A percentile compares a stretch with the other conserved stretches of the same genome.
Conservation (phyloP, 495 filamentous ascomycete genomes). For the Penicillium macrosclerotiorum region DNA sequence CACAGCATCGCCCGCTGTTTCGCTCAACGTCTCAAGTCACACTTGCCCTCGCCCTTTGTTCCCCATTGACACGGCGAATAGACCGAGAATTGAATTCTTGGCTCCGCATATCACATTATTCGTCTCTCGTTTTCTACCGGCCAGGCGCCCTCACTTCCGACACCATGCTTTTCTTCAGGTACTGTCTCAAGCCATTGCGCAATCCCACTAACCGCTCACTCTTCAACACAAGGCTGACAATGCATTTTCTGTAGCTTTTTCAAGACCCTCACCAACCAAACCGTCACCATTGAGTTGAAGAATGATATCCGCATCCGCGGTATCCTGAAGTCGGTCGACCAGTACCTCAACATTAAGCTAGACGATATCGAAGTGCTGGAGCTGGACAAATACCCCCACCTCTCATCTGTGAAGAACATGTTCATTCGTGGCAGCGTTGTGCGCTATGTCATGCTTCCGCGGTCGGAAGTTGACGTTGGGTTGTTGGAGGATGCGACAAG, state of each 20-base stretch:
- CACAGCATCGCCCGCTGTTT: background rate
- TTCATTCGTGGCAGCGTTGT: conserved; percentile 97
- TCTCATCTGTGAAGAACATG: conserved; percentile 95
- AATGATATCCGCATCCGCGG: conserved; percentile 97
- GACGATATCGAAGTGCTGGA: conserved; percentile 91
- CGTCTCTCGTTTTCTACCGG: background rate
- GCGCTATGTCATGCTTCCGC: conserved; percentile 89
- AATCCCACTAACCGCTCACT: background rate
- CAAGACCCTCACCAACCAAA: conserved; percentile 97
- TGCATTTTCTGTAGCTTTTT: conserved; percentile 69
- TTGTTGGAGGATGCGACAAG: conserved; percentile 94
- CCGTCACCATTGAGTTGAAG: conserved; percentile 96
- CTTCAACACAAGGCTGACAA: too few species aligned
- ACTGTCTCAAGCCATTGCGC: conserved; percentile 6
- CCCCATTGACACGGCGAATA: background rate
- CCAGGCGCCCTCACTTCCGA: background rate
- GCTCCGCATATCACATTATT: background rate
- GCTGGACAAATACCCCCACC: conserved; percentile 86
- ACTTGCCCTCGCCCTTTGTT: background rate
- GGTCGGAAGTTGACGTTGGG: conserved; percentile 81
- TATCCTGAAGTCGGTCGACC: conserved; percentile 93
- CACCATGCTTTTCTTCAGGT: conserved; percentile 53
- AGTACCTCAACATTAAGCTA: conserved; percentile 98
- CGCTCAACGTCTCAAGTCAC: background rate
- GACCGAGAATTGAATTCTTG: too few species aligned